These are phyloP conservation scores for Apiospora hydei DNA, from an alignment of 2,329 filamentous ascomycete species.

Conservation along the genomic window DNA sequence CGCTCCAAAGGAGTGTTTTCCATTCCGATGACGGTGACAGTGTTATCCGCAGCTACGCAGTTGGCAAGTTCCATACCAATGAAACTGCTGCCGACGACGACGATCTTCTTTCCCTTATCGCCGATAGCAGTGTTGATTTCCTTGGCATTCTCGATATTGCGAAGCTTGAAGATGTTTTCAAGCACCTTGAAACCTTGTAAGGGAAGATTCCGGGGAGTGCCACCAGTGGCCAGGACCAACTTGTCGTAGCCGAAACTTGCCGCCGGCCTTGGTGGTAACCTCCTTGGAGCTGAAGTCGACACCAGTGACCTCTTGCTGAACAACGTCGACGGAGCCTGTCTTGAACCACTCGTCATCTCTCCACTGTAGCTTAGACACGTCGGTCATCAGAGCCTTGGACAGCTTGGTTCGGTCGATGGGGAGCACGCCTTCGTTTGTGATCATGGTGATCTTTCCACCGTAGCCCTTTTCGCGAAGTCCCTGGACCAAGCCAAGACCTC, in stretches of 20 bases:
- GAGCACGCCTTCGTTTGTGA: constrained; percentile 83
- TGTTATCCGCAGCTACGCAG: constrained; percentile 78
- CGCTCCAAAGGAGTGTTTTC: constrained; percentile 84
- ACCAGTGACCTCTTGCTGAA: constrained; percentile 70
- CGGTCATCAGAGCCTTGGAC: constrained; percentile 89
- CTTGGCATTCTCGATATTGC: constrained; percentile 78
- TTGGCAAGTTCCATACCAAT: constrained; percentile 99
- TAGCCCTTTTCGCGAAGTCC: constrained; percentile 84
- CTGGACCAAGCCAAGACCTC: constrained; percentile 81
- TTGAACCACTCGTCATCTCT: constrained; percentile 82
- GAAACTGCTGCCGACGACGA: constrained; percentile 91
- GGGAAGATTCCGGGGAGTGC: constrained; percentile 76
- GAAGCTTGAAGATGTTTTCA: constrained; percentile 85
- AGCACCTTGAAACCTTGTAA: constrained; percentile 86
- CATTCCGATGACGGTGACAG: constrained; percentile 88
- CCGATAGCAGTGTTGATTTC: constrained; percentile 82
- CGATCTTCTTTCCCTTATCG: constrained; percentile 87
- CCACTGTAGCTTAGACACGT: constrained; percentile 79
- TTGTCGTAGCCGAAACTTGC: constrained; percentile 82
- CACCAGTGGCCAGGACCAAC: constrained; percentile 89
- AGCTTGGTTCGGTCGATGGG: constrained; percentile 95
- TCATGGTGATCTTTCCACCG: constrained; percentile 79
- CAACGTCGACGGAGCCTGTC: constrained; percentile 61
- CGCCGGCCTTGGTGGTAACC: constrained; percentile 77
- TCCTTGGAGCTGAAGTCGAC: constrained; percentile 80